These are phyloP conservation scores for Globisporangium uncinulatum DNA, from an alignment of 352 stramenopile genomes.

Conservation along the genomic window DNA sequence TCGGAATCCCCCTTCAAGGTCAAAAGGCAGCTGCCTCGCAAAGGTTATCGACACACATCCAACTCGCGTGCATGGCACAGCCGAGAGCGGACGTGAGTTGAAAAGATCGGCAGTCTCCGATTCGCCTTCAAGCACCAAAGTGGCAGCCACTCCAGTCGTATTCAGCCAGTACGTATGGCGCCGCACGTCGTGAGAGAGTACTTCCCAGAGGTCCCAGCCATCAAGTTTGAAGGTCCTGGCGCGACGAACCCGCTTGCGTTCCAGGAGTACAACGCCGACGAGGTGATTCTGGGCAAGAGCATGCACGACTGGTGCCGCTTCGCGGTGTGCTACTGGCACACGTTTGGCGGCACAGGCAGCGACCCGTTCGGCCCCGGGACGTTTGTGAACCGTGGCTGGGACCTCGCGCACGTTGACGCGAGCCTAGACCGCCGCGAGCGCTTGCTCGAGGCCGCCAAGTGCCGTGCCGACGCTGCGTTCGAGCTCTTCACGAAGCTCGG, in stretches of 20 bases:
- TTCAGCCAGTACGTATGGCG: slow-evolving; percentile 3
- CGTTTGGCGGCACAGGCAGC: slow-evolving; percentile 26
- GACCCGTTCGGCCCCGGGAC: slow-evolving; percentile 32
- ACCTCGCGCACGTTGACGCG: slow-evolving; percentile 11
- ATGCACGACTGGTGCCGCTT: slow-evolving; percentile 71
- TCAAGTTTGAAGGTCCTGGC: slow-evolving; percentile 51
- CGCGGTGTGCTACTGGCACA: slow-evolving; percentile 61
- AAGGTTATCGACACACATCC: too few species aligned
- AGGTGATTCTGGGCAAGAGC: slow-evolving; percentile 69
- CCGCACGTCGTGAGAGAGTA: slow-evolving; percentile 28
- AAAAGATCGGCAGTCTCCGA: slow-evolving; percentile 2
- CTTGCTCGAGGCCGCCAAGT: slow-evolving; percentile 61
- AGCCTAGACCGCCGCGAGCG: slow-evolving; percentile 39
- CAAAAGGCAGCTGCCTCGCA: too few species aligned
- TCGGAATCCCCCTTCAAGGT: too few species aligned
- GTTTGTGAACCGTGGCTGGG: slow-evolving; percentile 40
- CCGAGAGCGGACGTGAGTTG: too few species aligned
- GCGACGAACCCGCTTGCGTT: slow-evolving; percentile 54
- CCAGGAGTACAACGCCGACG: slow-evolving; percentile 71
- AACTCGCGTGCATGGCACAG: too few species aligned
- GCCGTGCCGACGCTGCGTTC: slow-evolving; percentile 77
- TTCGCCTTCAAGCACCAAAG: slow-evolving; percentile 5
- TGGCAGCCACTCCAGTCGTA: neutral
- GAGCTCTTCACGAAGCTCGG: slow-evolving; percentile 86
- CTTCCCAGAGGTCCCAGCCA: slow-evolving; percentile 52